phyloP scores from a whole-genome alignment of 2,329 filamentous ascomycete species.

The Xylariaceae sp. region DNA sequence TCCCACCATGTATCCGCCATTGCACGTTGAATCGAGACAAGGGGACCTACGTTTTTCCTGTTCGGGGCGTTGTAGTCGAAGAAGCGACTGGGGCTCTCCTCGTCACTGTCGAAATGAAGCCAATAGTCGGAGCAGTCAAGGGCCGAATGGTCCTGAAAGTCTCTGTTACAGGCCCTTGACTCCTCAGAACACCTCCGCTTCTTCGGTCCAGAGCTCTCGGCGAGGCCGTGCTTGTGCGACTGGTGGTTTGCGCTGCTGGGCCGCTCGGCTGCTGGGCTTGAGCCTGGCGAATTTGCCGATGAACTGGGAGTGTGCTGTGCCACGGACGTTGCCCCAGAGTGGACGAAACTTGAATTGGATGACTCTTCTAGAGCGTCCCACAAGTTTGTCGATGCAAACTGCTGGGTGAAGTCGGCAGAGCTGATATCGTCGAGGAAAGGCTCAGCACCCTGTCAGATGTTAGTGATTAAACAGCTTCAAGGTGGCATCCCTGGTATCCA shows the following conservation, averaged over 20 bases:
- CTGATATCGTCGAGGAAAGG: constrained; percentile 28
- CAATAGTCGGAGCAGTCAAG: constrained; percentile 34
- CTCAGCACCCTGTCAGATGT: constrained; percentile 24
- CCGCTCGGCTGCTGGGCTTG: constrained; percentile 20
- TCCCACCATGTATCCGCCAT: constrained; percentile 13
- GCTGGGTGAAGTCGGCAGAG: constrained; percentile 28
- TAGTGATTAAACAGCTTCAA: constrained; percentile 7
- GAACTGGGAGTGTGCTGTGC: constrained; percentile 26
- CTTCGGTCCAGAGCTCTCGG: constrained; percentile 23
- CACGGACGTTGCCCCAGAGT: constrained; percentile 25
- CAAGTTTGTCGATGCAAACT: constrained; percentile 30
- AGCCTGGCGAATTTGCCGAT: constrained; percentile 25
- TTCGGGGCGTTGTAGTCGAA: constrained; percentile 19
- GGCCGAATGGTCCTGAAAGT: constrained; percentile 27
- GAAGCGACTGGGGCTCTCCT: constrained; percentile 27
- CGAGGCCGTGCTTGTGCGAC: constrained; percentile 27
- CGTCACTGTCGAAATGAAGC: constrained; percentile 33
- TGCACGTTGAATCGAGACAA: constrained; percentile 12
- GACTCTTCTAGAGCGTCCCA: constrained; percentile 32
- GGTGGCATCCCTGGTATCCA: background rate
- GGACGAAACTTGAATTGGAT: constrained; percentile 26
- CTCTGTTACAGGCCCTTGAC: constrained; percentile 19
- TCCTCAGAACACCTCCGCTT: constrained; percentile 30
- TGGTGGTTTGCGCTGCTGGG: constrained; percentile 21
- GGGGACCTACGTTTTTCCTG: constrained; percentile 24